Base-by-base conservation (phyloP, 768 basidiomycete genomes). In the Peribolospora baueri region DNA sequence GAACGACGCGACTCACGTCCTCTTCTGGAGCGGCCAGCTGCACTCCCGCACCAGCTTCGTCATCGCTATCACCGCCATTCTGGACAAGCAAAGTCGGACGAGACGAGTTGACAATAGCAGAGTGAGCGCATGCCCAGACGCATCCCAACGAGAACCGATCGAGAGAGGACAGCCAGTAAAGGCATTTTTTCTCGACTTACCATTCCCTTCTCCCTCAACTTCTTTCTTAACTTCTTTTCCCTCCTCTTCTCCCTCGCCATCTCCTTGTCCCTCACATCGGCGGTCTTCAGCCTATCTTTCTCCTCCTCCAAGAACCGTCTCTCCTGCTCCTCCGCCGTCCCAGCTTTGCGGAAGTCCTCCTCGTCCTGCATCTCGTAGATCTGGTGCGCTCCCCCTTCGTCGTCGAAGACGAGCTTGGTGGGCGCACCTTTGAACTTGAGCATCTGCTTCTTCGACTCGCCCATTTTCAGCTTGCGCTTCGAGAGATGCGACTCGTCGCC, bases 201-300 rank as follows among this genome's bases (percentile, higher is more conserved):
- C 25, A 25, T 25, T 25, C 25, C 25, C 25, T 25, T 25, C 25
- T 25, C 25, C 25, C 25, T 25, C 25, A 25, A 25, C 69, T 90
- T 91, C 63, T 83, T 71, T 69, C 88, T 91, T 59, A 84, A 71
- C 72, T 91, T 93, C 74, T 84, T 88, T 67, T 93, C 90, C 59
- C 74, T 70, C 69, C 80, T 82, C 75, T 87, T 90, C 64, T 82
- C 84, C 66, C 74, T 81, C 5, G 83, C 87, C 61, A 84, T 77
- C 56, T 76, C 75, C 68, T 82, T 82, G 69, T 98, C 91, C 48
- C 69, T 55, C 49, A 78, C 71, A 65, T 91, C 85, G 37, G 74
- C 76, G 8, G 73, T 69, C 61, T 70, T 73, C 75, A 95, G 73
- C 71, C 76, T 80, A 53, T 72, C 75, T 57, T 78, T 70, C 69